Percentiles rank a stretch among this genome's conserved stretches.
phyloP scores from a whole-genome alignment of 139 green algal genomes.

The Asterochloris sp. region DNA sequence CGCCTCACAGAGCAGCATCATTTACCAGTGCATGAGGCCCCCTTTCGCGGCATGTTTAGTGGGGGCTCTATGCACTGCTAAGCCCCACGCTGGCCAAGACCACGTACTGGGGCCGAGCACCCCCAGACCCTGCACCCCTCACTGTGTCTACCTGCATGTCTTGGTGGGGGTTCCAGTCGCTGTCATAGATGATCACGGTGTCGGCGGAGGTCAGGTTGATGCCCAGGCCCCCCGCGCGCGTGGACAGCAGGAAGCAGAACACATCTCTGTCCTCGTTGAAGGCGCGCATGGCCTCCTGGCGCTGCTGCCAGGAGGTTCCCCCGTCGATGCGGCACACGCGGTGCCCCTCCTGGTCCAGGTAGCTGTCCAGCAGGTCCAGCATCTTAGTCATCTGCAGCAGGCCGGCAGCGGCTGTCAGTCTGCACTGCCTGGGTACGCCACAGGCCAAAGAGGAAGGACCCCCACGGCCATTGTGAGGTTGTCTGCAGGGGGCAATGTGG shows the following conservation, averaged over 20 bases:
- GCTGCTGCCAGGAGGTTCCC: slow-evolving; percentile 62
- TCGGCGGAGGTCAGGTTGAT: slow-evolving; percentile 92
- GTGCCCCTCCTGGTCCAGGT: slow-evolving; percentile 80
- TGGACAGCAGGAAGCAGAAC: slow-evolving; percentile 94
- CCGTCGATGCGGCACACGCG: slow-evolving; percentile 89
- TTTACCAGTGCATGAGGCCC: too few relatives aligned
- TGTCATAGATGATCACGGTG: slow-evolving; percentile 96
- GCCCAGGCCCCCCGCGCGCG: slow-evolving; percentile 91
- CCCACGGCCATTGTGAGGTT: too few relatives aligned
- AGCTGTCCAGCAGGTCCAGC: slow-evolving; percentile 94
- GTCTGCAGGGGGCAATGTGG: too few relatives aligned
- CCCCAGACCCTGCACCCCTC: too few relatives aligned
- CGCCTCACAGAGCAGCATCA: too few relatives aligned
- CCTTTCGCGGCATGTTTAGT: too few relatives aligned
- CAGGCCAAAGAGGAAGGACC: neutral
- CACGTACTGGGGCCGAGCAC: too few relatives aligned
- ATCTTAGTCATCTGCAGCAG: slow-evolving; percentile 93
- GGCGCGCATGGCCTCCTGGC: slow-evolving; percentile 55
- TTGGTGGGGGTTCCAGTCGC: slow-evolving; percentile 93
- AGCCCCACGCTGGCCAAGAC: too few relatives aligned
- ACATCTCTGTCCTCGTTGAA: slow-evolving; percentile 83
- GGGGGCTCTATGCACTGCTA: too few relatives aligned
- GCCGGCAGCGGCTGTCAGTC: neutral
- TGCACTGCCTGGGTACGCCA: neutral
- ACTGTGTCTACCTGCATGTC: slow-evolving; percentile 69